Evolutionary conservation across 179 eudicot genomes (phyloP).

Genomic region (Silene vulgaris): DNA sequence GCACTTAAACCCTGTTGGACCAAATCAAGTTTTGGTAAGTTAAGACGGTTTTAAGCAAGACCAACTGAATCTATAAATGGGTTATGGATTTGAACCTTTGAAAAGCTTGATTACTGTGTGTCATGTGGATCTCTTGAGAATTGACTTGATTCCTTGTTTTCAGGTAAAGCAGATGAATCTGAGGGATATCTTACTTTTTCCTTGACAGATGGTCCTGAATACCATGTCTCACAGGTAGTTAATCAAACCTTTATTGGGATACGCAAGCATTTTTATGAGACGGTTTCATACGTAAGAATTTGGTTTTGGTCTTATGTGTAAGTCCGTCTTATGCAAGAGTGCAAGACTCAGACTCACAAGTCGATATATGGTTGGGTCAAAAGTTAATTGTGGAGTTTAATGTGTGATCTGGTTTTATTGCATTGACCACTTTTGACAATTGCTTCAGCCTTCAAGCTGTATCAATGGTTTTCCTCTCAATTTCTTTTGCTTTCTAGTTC

Average conservation of each 20-base stretch:
- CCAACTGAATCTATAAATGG: neutral
- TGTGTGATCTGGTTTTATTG: conserved; percentile 1
- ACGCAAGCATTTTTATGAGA: neutral
- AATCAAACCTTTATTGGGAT: neutral
- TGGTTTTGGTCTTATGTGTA: neutral
- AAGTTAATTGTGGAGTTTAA: neutral
- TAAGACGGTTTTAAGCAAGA: neutral
- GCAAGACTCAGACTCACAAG: no score
- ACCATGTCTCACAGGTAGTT: conserved; percentile 87
- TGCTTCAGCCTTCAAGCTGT: no score
- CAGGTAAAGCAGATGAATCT: conserved; percentile 50
- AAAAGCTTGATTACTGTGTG: neutral
- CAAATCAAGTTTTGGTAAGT: conserved; percentile 48
- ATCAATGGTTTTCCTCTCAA: neutral
- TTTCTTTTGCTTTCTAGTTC: neutral
- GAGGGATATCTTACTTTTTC: conserved; percentile 89
- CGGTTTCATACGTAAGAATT: neutral
- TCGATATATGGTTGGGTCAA: neutral
- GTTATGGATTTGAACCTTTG: conserved; percentile 6
- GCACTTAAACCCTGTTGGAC: conserved; percentile 75
- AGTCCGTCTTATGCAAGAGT: no score
- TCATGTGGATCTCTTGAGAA: conserved; percentile 7
- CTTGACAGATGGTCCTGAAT: conserved; percentile 90
- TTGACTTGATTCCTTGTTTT: conserved; percentile 20
- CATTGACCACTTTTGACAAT: neutral